Percentiles rank a stretch among this genome's conserved stretches.
Conservation (phyloP, 1,284 basidiomycete genomes). For the Ustilago esculenta region DNA sequence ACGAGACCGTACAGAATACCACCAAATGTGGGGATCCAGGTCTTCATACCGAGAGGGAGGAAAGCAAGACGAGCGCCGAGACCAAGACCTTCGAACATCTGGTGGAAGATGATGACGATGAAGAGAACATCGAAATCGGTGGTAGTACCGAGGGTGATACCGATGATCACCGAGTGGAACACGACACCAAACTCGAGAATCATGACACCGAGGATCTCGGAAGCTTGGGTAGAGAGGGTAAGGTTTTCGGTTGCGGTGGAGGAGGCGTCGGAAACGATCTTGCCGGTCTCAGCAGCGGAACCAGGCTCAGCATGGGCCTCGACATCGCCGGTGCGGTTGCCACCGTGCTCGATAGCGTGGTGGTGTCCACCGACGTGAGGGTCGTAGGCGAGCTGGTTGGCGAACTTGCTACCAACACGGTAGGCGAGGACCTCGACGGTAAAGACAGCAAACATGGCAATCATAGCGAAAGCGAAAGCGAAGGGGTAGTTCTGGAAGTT, state of each 20-base stretch:
- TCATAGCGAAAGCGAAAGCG: conserved; percentile 63
- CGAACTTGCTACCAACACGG: conserved; percentile 53
- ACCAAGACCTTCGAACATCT: conserved; percentile 67
- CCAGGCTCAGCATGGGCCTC: conserved; percentile 10
- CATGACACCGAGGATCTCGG: conserved; percentile 84
- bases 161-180: conserved; percentile 85
- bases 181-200: conserved; percentile 92
- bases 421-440: conserved; percentile 63
- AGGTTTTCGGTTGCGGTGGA: conserved; percentile 1
- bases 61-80: conserved; percentile 62
- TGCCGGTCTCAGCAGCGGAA: conserved; percentile 20
- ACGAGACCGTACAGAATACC: conserved; percentile 58
- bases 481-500: conserved; percentile 58
- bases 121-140: conserved; percentile 82
- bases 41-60: conserved; percentile 39
- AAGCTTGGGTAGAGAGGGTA: conserved; percentile 62
- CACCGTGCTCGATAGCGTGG: conserved; percentile 56
- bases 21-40: conserved; percentile 44
- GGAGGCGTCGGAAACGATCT: conserved; percentile 19
- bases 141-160: conserved; percentile 89
- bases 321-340: conserved; percentile 16
- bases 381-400: conserved; percentile 57
- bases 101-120: conserved; percentile 80
- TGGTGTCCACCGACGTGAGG: conserved; percentile 63
- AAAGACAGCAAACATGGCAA: conserved; percentile 61